A percentile compares a stretch with the other conserved stretches of the same genome.
Conservation (phyloP, 148 eudicot species). For the Camellia granthamiana region DNA sequence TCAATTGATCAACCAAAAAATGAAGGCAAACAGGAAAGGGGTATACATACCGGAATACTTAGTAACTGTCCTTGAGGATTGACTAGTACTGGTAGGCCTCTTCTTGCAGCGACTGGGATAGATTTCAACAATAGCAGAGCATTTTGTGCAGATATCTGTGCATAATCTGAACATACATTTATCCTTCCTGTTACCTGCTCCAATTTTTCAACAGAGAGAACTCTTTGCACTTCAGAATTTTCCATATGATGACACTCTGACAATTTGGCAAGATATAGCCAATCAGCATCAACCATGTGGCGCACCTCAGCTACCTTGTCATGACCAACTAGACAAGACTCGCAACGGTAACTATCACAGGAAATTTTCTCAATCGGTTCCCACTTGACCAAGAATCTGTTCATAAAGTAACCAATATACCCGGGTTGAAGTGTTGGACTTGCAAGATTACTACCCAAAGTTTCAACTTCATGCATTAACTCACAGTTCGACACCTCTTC, state of each 20-base stretch:
- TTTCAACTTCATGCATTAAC: conserved; percentile 22
- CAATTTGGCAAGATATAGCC: conserved; percentile 76
- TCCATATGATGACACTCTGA: conserved; percentile 25
- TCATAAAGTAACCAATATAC: conserved; percentile 64
- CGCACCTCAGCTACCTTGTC: conserved; percentile 51
- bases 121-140: conserved; percentile 62
- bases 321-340: conserved; percentile 34
- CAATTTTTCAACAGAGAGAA: neutral
- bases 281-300: conserved; percentile 80
- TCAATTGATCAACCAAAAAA: neutral
- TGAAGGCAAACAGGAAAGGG: neutral
- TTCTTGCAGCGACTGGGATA: conserved; percentile 83
- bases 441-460: neutral
- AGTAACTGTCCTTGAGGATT: conserved; percentile 49
- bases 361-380: conserved; percentile 20
- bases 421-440: conserved; percentile 41
- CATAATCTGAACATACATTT: conserved; percentile 31
- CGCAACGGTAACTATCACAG: conserved; percentile 23
- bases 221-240: conserved; percentile 18
- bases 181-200: conserved; percentile 12
- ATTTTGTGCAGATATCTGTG: conserved; percentile 46
- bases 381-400: conserved; percentile 67
- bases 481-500: conserved; percentile 22
- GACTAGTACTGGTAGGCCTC: conserved; percentile 72
- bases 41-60: conserved; percentile 64